Conservation (phyloP, 495 filamentous ascomycete genomes). For the Sphaerosporella brunnea region DNA sequence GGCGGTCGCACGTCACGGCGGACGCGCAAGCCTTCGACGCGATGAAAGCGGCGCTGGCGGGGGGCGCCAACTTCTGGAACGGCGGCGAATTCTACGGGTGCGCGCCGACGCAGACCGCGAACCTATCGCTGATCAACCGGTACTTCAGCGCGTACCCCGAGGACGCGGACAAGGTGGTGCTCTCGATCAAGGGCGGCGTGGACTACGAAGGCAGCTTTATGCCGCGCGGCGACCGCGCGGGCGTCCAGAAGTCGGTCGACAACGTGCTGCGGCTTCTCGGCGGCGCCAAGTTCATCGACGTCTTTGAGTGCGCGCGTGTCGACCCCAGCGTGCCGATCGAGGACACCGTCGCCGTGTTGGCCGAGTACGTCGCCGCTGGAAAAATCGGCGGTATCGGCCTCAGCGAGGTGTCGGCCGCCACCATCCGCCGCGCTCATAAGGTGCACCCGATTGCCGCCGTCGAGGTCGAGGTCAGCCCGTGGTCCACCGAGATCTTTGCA, state of each 20-base stretch:
- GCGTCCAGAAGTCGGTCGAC: conserved; percentile 49
- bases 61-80: conserved; percentile 42
- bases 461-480: conserved; percentile 64
- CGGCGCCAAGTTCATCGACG: conserved; percentile 63
- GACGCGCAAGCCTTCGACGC: conserved; percentile 22
- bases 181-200: conserved; percentile 47
- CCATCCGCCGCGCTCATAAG: conserved; percentile 52
- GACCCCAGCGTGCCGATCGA: conserved; percentile 15
- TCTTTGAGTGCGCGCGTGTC: conserved; percentile 50
- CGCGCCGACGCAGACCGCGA: conserved; percentile 40
- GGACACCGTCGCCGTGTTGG: conserved; percentile 35
- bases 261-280: conserved; percentile 43
- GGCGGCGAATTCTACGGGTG: conserved; percentile 66
- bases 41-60: conserved; percentile 20
- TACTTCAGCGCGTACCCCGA: conserved; percentile 54
- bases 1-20: conserved; percentile 34
- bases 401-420: conserved; percentile 53
- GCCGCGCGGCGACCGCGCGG: conserved; percentile 44
- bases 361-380: conserved; percentile 51
- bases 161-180: conserved; percentile 45
- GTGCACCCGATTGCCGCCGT: conserved; percentile 51
- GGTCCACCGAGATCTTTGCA: conserved; percentile 39
- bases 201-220: conserved; percentile 23
- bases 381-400: conserved; percentile 61
- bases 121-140: conserved; percentile 41